Conservation (phyloP, 2,329 filamentous ascomycete genomes). For the Neopestalotiopsis sp. region DNA sequence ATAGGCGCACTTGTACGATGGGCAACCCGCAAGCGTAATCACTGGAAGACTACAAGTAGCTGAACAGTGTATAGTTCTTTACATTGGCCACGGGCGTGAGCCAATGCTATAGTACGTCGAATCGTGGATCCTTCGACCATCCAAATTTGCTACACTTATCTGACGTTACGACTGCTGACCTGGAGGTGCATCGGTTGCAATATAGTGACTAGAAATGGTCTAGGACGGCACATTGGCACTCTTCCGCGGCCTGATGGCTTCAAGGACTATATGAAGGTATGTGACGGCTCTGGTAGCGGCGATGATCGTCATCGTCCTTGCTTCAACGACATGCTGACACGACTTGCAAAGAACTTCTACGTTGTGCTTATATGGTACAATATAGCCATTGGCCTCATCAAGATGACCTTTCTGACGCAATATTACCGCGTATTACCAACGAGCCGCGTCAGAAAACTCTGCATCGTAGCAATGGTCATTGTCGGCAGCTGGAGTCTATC, state of each 20-base stretch:
- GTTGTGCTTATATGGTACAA: slow-evolving; percentile 44
- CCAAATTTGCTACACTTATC: neutral
- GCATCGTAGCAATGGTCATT: slow-evolving; percentile 35
- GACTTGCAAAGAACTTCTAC: slow-evolving; percentile 38
- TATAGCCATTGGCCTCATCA: slow-evolving; percentile 38
- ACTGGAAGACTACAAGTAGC: neutral
- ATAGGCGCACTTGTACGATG: neutral
- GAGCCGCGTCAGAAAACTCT: slow-evolving; percentile 35
- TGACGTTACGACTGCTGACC: neutral
- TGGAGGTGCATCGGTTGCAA: neutral
- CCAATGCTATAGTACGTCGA: neutral
- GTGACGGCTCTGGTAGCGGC: neutral
- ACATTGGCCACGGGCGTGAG: neutral
- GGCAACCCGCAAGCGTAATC: neutral
- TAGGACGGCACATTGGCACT: slow-evolving; percentile 12
- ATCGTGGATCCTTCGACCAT: no score
- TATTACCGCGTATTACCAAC: slow-evolving; percentile 43
- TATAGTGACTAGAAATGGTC: slow-evolving; percentile 6
- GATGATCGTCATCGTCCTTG: neutral
- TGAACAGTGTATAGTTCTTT: neutral
- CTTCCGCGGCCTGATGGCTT: slow-evolving; percentile 8
- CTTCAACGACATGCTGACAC: neutral
- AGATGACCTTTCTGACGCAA: slow-evolving; percentile 43
- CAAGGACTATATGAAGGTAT: slow-evolving; percentile 5
- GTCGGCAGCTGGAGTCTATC: slow-evolving; percentile 41